Conservation (phyloP, 192 early-diverging fungal genomes). For the Kappamyces sp. region DNA sequence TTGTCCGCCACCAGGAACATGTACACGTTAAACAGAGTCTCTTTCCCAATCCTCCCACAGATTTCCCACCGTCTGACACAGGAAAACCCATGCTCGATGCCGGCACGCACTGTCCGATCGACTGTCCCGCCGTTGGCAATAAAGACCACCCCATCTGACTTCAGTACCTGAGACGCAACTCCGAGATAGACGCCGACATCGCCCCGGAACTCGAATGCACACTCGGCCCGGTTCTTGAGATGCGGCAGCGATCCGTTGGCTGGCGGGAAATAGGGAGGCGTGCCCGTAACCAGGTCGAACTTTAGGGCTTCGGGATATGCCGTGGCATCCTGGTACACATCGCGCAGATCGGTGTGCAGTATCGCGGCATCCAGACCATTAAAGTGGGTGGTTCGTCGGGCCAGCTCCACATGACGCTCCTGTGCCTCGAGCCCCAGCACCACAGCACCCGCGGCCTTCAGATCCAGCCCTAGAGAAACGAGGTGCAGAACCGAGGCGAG, state of each 20-base stretch:
- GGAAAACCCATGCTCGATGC: constrained; percentile 11
- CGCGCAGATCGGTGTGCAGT: constrained; percentile 27
- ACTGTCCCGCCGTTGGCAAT: constrained; percentile 30
- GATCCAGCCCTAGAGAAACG: constrained; percentile 21
- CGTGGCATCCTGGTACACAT: constrained; percentile 1
- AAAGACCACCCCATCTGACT: constrained; percentile 16
- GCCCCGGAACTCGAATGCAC: constrained; percentile 37
- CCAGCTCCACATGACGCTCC: constrained; percentile 25
- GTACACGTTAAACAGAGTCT: constrained; percentile 30
- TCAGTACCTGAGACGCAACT: constrained; percentile 19
- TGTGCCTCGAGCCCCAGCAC: constrained; percentile 37
- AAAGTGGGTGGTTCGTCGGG: constrained; percentile 20
- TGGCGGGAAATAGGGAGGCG: constrained; percentile 37
- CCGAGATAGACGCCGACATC: constrained; percentile 28
- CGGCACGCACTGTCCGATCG: constrained; percentile 15
- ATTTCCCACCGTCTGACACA: constrained; percentile 26
- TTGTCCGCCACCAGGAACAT: not conserved
- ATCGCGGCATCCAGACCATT: constrained; percentile 20
- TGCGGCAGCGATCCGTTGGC: constrained; percentile 25
- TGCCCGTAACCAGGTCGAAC: constrained; percentile 36
- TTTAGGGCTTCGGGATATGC: not conserved
- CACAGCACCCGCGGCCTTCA: not conserved
- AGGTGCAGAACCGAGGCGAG: constrained; percentile 30
- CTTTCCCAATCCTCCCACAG: constrained; percentile 16
- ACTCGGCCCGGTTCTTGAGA: constrained; percentile 28